These are phyloP conservation scores for Moniliella sp. DNA, from an alignment of 1,284 basidiomycete genomes.

Conservation along the genomic window DNA sequence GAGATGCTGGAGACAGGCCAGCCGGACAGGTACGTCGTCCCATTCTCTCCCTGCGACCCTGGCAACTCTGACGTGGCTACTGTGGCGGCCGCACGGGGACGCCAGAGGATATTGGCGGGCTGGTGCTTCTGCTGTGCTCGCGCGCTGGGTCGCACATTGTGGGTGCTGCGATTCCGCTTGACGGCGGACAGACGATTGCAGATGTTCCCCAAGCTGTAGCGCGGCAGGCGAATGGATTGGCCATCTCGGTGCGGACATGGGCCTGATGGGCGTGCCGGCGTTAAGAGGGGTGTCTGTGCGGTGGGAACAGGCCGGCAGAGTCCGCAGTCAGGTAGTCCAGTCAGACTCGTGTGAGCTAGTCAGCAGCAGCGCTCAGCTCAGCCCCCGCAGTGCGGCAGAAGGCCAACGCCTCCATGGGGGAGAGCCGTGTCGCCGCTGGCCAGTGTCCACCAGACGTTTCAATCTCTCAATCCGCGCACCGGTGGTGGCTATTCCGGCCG, in stretches of 20 bases:
- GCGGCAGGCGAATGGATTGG: not conserved
- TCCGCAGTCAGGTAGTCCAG: not conserved
- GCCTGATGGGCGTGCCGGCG: not conserved
- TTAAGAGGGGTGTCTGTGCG: not conserved
- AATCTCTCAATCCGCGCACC: no score
- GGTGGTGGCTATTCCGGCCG: no score
- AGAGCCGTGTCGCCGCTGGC: no score
- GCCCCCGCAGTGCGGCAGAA: not conserved
- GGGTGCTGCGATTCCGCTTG: constrained; percentile 46
- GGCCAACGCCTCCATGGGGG: not conserved
- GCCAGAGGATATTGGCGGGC: constrained; percentile 53
- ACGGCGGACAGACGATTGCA: constrained; percentile 42
- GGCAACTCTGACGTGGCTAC: not conserved
- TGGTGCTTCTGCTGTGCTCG: constrained; percentile 51
- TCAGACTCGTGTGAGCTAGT: not conserved
- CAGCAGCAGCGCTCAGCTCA: no score
- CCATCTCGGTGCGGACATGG: not conserved
- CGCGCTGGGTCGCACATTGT: constrained; percentile 53
- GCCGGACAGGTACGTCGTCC: constrained; percentile 13
- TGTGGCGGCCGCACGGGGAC: constrained; percentile 41
- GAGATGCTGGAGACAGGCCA: constrained; percentile 22
- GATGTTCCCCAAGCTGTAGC: constrained; percentile 6
- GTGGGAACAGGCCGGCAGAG: not conserved
- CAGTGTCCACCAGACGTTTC: no score
- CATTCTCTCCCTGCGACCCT: not conserved